phyloP scores from a whole-genome alignment of 495 filamentous ascomycete species.

The Aspergillus leporis region DNA sequence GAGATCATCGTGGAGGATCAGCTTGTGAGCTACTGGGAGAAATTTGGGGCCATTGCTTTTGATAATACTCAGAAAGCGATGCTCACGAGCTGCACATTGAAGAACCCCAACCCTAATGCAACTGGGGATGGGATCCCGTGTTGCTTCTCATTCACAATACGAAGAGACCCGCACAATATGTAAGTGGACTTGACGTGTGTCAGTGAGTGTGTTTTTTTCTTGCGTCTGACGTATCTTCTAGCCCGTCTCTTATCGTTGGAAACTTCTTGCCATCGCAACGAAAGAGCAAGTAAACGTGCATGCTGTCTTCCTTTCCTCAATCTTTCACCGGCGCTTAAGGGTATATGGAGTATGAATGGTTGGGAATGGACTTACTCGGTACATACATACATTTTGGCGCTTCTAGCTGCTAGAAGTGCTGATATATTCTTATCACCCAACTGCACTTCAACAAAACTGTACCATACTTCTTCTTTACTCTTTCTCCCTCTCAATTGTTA shows the following conservation, averaged over 20 bases:
- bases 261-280: conserved; percentile 78
- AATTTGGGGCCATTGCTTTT: conserved; percentile 98
- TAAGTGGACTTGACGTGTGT: conserved; percentile 48
- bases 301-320: background rate
- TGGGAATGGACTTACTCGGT: background rate
- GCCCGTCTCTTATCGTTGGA: conserved; percentile 90
- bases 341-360: background rate
- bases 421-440: background rate
- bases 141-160: conserved; percentile 97
- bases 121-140: conserved; percentile 78
- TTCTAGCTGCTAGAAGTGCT: background rate
- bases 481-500: background rate
- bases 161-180: conserved; percentile 95
- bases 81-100: conserved; percentile 88
- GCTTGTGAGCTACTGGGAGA: conserved; percentile 97
- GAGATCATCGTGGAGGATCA: conserved; percentile 94
- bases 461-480: conserved; percentile 3
- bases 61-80: conserved; percentile 96
- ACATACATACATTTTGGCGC: background rate
- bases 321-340: background rate
- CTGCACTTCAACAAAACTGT: background rate
- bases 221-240: conserved; percentile 37
- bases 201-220: background rate
- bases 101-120: conserved; percentile 74
- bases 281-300: conserved; percentile 24